Percentiles rank a stretch among this genome's conserved stretches.
Evolutionary conservation across 108 stramenopile species (phyloP).

Genomic region (Bacterosira constricta): DNA sequence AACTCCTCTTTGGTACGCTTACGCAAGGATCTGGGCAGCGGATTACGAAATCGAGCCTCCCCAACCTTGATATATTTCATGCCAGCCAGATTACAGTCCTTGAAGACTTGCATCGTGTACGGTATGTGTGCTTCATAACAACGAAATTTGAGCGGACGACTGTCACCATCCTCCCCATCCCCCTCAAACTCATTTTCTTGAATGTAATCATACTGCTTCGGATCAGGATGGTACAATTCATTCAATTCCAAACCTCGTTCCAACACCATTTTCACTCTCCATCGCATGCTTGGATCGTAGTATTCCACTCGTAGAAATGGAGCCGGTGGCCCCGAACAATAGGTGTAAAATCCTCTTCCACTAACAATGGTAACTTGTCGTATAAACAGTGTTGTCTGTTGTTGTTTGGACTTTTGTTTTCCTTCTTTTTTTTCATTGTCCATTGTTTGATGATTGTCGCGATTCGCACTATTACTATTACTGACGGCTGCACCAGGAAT

Average conservation of each 20-base stretch:
- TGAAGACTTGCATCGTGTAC: slow-evolving; percentile 92
- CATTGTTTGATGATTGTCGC: slow-evolving; percentile 2
- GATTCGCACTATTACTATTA: not conserved
- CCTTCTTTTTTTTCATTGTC: not conserved
- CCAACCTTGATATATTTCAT: slow-evolving; percentile 79
- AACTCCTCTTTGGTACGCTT: slow-evolving; percentile 43
- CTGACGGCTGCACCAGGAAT: not conserved
- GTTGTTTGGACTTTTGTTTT: not conserved
- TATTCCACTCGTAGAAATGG: slow-evolving; percentile 84
- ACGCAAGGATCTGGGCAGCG: slow-evolving; percentile 45
- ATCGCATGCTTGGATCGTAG: slow-evolving; percentile 80
- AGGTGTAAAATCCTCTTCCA: slow-evolving; percentile 89
- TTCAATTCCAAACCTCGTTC: slow-evolving; percentile 80
- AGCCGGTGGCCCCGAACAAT: slow-evolving; percentile 69
- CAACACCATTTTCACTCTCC: slow-evolving; percentile 81
- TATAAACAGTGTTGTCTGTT: slow-evolving; percentile 43
- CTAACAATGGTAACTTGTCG: slow-evolving; percentile 71
- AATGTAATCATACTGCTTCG: slow-evolving; percentile 57
- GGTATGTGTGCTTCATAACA: slow-evolving; percentile 93
- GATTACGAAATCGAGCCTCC: slow-evolving; percentile 57
- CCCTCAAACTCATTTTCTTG: not conserved
- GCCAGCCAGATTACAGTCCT: slow-evolving; percentile 74
- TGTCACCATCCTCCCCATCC: slow-evolving; percentile 20
- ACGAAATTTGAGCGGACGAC: slow-evolving; percentile 63
- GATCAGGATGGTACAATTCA: slow-evolving; percentile 66